These are phyloP conservation scores for Acanthamoeba lugdunensis DNA, from an alignment of 208 protist genomes.

Conservation along the genomic window DNA sequence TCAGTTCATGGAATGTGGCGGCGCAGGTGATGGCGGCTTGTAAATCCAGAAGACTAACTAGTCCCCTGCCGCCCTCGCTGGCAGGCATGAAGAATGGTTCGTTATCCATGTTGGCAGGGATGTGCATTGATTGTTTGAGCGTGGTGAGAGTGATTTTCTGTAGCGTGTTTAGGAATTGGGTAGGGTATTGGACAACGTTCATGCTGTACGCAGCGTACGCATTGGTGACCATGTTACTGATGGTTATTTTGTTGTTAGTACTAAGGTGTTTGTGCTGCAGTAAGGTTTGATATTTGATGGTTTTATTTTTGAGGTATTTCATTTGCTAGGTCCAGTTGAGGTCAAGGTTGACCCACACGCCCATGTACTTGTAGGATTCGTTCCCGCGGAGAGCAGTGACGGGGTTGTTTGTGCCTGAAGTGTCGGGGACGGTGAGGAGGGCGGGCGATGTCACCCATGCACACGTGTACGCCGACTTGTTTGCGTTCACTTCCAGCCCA, in stretches of 20 bases:
- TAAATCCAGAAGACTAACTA: background rate
- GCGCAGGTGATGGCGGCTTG: background rate
- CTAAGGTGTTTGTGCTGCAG: no score
- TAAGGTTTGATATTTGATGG: no score
- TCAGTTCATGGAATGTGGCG: background rate
- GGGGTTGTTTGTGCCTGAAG: background rate
- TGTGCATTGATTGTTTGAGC: background rate
- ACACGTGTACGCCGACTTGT: background rate
- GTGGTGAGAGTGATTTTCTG: background rate
- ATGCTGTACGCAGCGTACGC: background rate
- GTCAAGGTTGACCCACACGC: no score
- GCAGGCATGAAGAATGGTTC: background rate
- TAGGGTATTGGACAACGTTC: background rate
- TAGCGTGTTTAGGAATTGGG: background rate
- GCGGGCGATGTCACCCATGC: no score
- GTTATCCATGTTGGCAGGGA: background rate
- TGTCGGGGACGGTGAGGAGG: background rate
- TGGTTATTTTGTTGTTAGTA: background rate
- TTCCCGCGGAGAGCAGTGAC: background rate
- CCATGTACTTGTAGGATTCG: background rate
- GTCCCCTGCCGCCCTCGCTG: background rate
- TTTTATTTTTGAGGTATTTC: no score
- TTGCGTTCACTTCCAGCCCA: background rate
- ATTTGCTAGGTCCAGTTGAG: no score
- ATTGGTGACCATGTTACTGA: background rate